A percentile compares a stretch with the other conserved stretches of the same genome.
These are phyloP conservation scores for Colletotrichum sp. DNA, from an alignment of 2,329 filamentous ascomycete species.

Conservation along the genomic window DNA sequence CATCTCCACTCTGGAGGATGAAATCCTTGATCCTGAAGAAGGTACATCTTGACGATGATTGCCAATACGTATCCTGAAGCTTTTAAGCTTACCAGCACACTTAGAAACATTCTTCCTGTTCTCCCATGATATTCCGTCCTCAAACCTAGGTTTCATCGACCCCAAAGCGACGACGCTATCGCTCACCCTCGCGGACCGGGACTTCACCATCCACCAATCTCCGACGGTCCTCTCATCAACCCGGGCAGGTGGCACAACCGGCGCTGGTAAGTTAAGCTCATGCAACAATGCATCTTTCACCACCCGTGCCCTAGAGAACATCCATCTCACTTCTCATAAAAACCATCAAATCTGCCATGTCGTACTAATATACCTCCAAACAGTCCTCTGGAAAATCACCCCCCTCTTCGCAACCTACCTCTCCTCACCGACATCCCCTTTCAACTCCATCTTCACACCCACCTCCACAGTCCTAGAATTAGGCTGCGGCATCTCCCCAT, in stretches of 20 bases:
- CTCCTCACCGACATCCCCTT: conserved; percentile 62
- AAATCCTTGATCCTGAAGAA: conserved; percentile 56
- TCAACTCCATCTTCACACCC: conserved; percentile 59
- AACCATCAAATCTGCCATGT: neutral
- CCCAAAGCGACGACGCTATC: conserved; percentile 69
- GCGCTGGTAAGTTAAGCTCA: conserved; percentile 45
- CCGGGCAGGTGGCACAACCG: conserved; percentile 65
- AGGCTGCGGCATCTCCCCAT: conserved; percentile 84
- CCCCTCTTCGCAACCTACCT: conserved; percentile 86
- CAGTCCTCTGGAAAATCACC: conserved; percentile 91
- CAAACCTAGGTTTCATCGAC: conserved; percentile 86
- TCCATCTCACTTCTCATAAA: neutral
- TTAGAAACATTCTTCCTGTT: conserved; percentile 90
- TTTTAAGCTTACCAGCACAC: neutral
- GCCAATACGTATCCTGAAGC: neutral
- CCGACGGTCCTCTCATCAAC: conserved; percentile 81
- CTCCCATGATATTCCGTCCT: conserved; percentile 74
- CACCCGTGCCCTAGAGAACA: no score
- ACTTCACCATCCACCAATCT: conserved; percentile 83
- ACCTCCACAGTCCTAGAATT: conserved; percentile 76
- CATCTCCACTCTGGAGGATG: conserved; percentile 40
- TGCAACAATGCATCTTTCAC: neutral
- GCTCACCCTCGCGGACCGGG: conserved; percentile 69
- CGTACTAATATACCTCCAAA: neutral
- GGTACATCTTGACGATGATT: conserved; percentile 29